Base-by-base conservation (phyloP, 441 rosid genomes). In the Gossypium trilobum region DNA sequence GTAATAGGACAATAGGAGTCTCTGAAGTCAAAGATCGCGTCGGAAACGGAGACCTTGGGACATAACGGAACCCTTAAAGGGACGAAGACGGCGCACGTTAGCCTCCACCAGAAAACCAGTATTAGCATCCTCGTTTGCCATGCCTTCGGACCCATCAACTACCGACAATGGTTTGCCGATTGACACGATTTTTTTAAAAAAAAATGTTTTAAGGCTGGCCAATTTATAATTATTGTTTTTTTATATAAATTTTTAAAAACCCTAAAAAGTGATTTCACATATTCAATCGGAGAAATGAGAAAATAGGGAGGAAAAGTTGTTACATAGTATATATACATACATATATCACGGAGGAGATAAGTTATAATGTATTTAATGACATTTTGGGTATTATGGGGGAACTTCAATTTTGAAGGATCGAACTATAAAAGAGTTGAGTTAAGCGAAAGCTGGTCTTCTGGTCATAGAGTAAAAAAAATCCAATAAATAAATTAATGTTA, bases 1-100 rank as follows among this genome's bases (percentile, higher is more conserved):
- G 75, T 54, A 61, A 73, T 55, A 29, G 63, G 72, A 75, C 87
- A 91, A 71, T 25, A 60, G 46, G 71, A 84, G 79, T 89, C 81
- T 46, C 77, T 78, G 74, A 86, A 82, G 77, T 82, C 80, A 62
- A 86, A 79, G 85, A 86, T 80, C 77, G 84, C 83, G 75, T 86
- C 91, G 27, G 65, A 42, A 44, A 73, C 42, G 46, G 89, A 72
- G 71, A 70, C 80, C 56, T 14, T 54, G 17, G 83, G 78, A 77
- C 97, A 91, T 33, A 84, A 67, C 68, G 88, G 80, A 82, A 72
- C 73, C 77, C 74, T 77, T 52, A 50, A 70, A 44, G 79, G 55
- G 66, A 36, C 51, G 62, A 62, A 78, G 73, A 77, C 44, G 29
- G 86, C 74, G 68, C 36, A 72, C 23, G 76, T 60, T 56, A 82